phyloP scores from a whole-genome alignment of 2,329 filamentous ascomycete genomes.

The Xylaria sp. region DNA sequence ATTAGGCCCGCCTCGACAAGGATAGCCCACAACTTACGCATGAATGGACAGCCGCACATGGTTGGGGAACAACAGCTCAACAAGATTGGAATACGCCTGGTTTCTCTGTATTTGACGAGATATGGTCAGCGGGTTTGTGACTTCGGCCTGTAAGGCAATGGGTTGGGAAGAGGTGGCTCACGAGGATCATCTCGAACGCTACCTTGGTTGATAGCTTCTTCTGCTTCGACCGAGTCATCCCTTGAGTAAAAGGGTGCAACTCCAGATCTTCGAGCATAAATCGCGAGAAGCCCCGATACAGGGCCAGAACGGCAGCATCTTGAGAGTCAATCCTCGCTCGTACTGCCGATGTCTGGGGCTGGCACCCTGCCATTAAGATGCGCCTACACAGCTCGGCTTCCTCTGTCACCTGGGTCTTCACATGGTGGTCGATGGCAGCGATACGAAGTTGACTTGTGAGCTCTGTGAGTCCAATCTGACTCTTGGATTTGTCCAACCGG shows the following conservation, averaged over 20 bases:
- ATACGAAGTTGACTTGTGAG: conserved; percentile 5
- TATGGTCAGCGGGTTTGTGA: conserved; percentile 4
- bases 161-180: not conserved
- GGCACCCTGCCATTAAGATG: conserved; percentile 40
- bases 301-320: conserved; percentile 45
- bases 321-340: conserved; percentile 33
- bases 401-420: conserved; percentile 29
- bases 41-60: conserved; percentile 52
- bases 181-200: conserved; percentile 40
- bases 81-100: conserved; percentile 51
- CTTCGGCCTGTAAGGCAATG: not conserved
- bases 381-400: conserved; percentile 38
- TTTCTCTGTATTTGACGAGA: conserved; percentile 37
- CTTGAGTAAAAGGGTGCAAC: conserved; percentile 29
- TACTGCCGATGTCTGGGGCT: conserved; percentile 37
- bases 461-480: conserved; percentile 21
- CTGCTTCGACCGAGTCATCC: conserved; percentile 32
- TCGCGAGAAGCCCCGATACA: conserved; percentile 64
- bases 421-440: conserved; percentile 38
- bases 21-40: conserved; percentile 29
- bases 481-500: conserved; percentile 44
- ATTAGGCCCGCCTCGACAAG: not conserved
- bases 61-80: conserved; percentile 49
- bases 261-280: conserved; percentile 49
- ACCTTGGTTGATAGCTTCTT: conserved; percentile 37